Evolutionary conservation across 352 stramenopile species (phyloP), one percentile per base, ranked within the genome.

Genomic region (Aphanomyces astaci): DNA sequence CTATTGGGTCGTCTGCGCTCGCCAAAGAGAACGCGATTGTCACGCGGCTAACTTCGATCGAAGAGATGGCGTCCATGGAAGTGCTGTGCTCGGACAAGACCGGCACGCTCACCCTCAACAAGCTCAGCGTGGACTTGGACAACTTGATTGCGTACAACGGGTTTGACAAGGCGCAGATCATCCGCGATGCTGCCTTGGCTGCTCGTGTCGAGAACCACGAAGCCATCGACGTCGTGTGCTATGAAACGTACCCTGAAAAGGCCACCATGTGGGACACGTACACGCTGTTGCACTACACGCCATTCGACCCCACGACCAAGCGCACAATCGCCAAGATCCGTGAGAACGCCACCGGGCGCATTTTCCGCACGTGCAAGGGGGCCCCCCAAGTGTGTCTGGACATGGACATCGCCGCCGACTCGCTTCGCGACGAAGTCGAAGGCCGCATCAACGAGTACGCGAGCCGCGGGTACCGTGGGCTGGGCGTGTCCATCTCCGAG

Each of bases 41-140:
- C 43, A 92, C 89, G 28, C 82, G 90, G 70, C 72, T 98, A 36
- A 92, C 86, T 54, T 94, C 90, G 33, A 97, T 98, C 77, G 87
- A 98, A 66, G 87, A 97, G 66, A 87, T 98, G 71, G 92, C 90
- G 24, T 81, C 74, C 45, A 98, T 98, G 89, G 81, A 89, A 70
- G 84, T 98, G 64, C 75, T 98, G 54, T 98, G 93, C 80, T 96
- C 88, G 45, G 95, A 98, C 78, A 98, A 97, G 83, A 98, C 92
- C 28, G 91, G 89, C 51, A 98, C 92, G 31, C 80, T 97, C 3
- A 98, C 94, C 24, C 81, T 98, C 72, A 98, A 98, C 77, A 81
- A 96, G 64, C 96, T 99, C 76, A 97, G 93, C 30, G 90, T 99
- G 53, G 86, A 96, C 69, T 64, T 89, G 72, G 89, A 88, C 70